phyloP scores from a whole-genome alignment of 305 asterid genomes.

The Rubia balearica region DNA sequence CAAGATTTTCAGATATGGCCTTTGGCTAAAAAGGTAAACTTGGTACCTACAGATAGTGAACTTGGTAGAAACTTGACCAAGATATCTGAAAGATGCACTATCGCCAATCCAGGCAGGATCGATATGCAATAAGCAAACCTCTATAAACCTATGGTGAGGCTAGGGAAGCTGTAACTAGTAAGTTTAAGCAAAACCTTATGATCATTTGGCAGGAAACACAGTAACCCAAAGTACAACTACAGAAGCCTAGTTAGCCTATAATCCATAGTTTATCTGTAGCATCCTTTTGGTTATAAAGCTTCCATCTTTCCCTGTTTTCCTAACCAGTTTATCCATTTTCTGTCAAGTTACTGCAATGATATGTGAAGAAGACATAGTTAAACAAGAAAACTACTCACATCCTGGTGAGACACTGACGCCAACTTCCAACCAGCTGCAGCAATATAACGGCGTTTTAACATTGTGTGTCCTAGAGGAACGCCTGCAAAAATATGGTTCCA shows the following conservation, averaged over 20 bases:
- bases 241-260: not conserved
- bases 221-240: not conserved
- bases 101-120: no score
- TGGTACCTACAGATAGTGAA: not conserved
- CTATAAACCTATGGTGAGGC: not conserved
- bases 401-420: conserved; percentile 54
- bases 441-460: conserved; percentile 73
- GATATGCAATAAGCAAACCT: not conserved
- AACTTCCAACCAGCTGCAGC: conserved; percentile 89
- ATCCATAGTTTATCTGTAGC: not conserved
- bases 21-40: not conserved
- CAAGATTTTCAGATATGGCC: not conserved
- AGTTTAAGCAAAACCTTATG: not conserved
- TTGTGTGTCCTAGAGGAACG: conserved; percentile 74
- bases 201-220: not conserved
- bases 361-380: conserved; percentile 8
- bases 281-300: not conserved
- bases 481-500: conserved; percentile 33
- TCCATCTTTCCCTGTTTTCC: not conserved
- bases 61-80: not conserved
- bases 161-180: not conserved
- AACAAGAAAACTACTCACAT: conserved; percentile 50
- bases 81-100: not conserved
- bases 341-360: not conserved
- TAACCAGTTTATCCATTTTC: not conserved